phyloP scores from a whole-genome alignment of 2,329 filamentous ascomycete species.

The Geosmithia morbida region DNA sequence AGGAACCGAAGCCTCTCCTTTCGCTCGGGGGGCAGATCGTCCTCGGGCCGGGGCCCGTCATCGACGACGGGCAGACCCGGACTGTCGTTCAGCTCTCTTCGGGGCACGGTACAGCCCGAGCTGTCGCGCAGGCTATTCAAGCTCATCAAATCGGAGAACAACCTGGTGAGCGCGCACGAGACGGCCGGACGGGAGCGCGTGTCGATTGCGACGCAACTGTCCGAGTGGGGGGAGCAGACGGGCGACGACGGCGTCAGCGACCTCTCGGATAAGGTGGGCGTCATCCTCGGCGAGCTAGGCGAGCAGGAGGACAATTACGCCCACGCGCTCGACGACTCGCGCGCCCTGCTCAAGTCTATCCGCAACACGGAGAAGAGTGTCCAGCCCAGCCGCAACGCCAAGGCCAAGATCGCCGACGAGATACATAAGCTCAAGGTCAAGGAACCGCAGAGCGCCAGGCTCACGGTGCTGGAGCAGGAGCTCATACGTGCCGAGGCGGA shows the following conservation, averaged over 20 bases:
- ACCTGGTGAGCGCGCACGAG: constrained; percentile 73
- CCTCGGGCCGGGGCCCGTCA: constrained; percentile 19
- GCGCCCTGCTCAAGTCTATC: constrained; percentile 74
- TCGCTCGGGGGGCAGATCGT: constrained; percentile 43
- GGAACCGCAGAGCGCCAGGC: constrained; percentile 70
- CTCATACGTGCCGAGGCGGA: constrained; percentile 92
- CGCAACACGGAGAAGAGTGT: constrained; percentile 93
- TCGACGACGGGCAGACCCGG: constrained; percentile 39
- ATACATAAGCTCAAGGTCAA: constrained; percentile 85
- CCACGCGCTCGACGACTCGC: constrained; percentile 73
- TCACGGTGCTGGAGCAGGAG: constrained; percentile 87
- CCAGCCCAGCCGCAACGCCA: constrained; percentile 78
- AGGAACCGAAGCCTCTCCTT: constrained; percentile 66
- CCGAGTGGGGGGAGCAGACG: constrained; percentile 91
- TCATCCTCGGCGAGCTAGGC: constrained; percentile 80
- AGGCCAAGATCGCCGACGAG: constrained; percentile 80
- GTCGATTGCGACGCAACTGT: constrained; percentile 77
- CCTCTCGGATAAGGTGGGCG: constrained; percentile 89
- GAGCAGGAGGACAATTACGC: constrained; percentile 88
- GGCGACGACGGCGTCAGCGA: constrained; percentile 78
- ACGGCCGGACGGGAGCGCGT: constrained; percentile 71
- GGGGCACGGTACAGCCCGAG: constrained; percentile 73
- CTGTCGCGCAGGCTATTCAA: constrained; percentile 79
- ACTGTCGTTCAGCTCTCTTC: constrained; percentile 78
- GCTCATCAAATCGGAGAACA: constrained; percentile 91